phyloP scores from a whole-genome alignment of 1,284 basidiomycete genomes.

The Lentinula novae-zelandiae region DNA sequence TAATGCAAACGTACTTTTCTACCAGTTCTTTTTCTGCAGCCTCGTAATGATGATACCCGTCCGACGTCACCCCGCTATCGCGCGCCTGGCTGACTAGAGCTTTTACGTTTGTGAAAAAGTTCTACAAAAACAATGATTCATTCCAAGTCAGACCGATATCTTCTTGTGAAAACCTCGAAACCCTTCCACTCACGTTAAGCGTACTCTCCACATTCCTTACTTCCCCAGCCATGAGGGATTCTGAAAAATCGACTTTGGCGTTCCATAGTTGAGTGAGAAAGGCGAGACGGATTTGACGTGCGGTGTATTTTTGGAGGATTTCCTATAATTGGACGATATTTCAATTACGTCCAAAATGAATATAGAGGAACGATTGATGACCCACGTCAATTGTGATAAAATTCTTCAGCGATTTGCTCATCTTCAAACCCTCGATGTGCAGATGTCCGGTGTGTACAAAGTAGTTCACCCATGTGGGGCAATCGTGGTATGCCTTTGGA shows the following conservation, averaged over 20 bases:
- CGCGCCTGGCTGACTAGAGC: conserved; percentile 67
- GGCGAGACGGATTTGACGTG: conserved; percentile 91
- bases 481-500: conserved; percentile 84
- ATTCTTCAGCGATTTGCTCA: conserved; percentile 99
- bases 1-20: conserved; percentile 41
- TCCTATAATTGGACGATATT: conserved; percentile 51
- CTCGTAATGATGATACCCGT: conserved; percentile 63
- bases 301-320: conserved; percentile 82
- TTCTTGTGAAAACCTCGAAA: too few species aligned
- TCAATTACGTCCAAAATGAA: background rate
- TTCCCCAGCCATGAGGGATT: conserved; percentile 85
- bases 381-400: conserved; percentile 97
- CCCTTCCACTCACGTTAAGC: conserved; percentile 68
- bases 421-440: conserved; percentile 98
- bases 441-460: conserved; percentile 98
- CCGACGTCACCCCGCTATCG: conserved; percentile 43
- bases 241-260: conserved; percentile 92
- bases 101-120: conserved; percentile 90
- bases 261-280: conserved; percentile 95
- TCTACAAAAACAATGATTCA: conserved; percentile 45
- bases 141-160: too few species aligned
- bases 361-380: conserved; percentile 1
- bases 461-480: conserved; percentile 96
- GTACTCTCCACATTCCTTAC: conserved; percentile 84
- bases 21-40: conserved; percentile 64